Evolutionary conservation across 2,329 filamentous ascomycete genomes (phyloP), one percentile per base, ranked within the genome.

Genomic region (Furcasterigmium furcatum): DNA sequence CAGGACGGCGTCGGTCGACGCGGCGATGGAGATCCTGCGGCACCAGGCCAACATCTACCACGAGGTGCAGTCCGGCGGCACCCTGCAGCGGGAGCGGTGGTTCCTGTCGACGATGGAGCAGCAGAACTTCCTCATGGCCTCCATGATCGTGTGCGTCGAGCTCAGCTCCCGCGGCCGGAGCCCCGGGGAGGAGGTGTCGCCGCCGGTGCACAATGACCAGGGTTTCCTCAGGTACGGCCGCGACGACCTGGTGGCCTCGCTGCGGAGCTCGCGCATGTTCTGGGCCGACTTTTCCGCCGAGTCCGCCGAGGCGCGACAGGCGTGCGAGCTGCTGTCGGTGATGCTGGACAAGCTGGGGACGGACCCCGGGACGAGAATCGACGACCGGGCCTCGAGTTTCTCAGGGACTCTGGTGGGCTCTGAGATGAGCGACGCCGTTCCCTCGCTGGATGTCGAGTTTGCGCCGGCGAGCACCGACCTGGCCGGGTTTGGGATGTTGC

Each of bases 61-160:
- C 3, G 68, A 72, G 41, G 60, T 66, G 9, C 61, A 66, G 36
- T 65, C 65, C 0, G 67, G 65, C 1, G 68, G 70, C 0, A 61
- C 60, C 6, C 48, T 76, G 9, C 59, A 61, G 42, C 60, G 63
- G 5, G 58, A 72, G 30, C 63, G 61, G 34, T 74, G 68, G 68
- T 70, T 71, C 38, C 48, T 73, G 14, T 65, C 65, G 10, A 69
- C 68, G 4, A 51, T 73, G 4, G 61, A 70, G 41, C 64, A 63
- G 3, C 67, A 73, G 45, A 71, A 73, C 48, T 74, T 76, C 39
- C 57, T 76, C 8, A 61, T 74, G 3, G 73, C 72, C 2, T 68
- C 69, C 36, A 74, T 72, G 47, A 63, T 76, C 18, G 54, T 76
- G 4, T 68, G 70, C 30, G 58, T 73, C 4, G 71, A 74, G 45